Base-by-base conservation (phyloP, 225 moss, liverwort and hornwort genomes). In the Pseudoscleropodium purum region DNA sequence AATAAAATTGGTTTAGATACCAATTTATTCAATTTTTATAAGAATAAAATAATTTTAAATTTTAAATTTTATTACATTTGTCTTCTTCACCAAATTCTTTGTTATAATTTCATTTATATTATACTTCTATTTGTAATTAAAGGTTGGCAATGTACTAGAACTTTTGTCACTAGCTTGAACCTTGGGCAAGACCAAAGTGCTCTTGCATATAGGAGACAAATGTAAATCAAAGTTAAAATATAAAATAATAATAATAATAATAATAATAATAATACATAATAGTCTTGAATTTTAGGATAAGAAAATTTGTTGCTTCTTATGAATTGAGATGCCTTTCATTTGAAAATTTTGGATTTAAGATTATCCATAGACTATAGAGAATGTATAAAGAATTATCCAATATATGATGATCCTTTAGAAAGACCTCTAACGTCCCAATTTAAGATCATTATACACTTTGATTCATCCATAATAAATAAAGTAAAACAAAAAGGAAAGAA, bases 301-400 rank as follows among this genome's bases (percentile, higher is more conserved):
- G 2, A 2, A 2, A 0, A 39, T 72, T 72, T 41, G 15, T 41
- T 26, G 26, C 15, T 41, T 41, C 26, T 26, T 7, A 8, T 41
- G 41, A 72, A 72, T 3, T 26, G 9, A 41, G 2, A 8, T 0
- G 0, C 9, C 15, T 0, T 43, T 72, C 3, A 41, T 0, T 41
- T 41, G 27, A 72, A 72, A 41, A 26, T 72, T 5, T 41, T 72
- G 27, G 26, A 72, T 43, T 41, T 0, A 26, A 72, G 1, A 41
- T 72, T 69, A 13, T 4, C 69, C 4, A 24, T 26, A 2, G 4
- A 72, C 3, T 1, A 6, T 41, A 72, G 1, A 26, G 5, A 25
- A 26, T 72, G 25, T 72, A 9, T 1, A 41, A 26, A 2, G 5
- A 72, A 14, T 41, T 41, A 41, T 41, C 3, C 3, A 8, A 41